Evolutionary conservation across 1,284 basidiomycete genomes (phyloP).

Genomic region (Phellinidium pouzarii): DNA sequence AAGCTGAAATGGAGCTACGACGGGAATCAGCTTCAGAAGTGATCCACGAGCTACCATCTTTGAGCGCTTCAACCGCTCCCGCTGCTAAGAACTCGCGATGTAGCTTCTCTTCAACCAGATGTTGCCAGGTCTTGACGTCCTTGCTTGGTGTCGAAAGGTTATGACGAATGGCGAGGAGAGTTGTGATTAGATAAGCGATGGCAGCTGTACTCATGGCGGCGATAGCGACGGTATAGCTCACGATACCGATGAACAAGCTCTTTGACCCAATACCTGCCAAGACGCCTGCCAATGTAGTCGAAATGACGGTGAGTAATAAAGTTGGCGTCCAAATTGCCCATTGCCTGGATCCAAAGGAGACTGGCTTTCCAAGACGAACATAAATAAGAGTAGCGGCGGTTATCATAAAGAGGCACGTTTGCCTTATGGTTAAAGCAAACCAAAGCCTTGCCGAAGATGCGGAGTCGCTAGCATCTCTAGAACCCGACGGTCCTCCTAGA

Average conservation of each 20-base stretch:
- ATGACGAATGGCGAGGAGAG: constrained; percentile 54
- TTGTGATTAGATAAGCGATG: constrained; percentile 50
- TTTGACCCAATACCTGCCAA: constrained; percentile 46
- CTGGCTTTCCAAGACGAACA: constrained; percentile 58
- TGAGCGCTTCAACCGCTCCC: constrained; percentile 60
- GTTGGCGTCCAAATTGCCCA: constrained; percentile 67
- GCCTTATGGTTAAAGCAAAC: constrained; percentile 55
- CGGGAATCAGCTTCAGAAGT: constrained; percentile 52
- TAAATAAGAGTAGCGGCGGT: constrained; percentile 56
- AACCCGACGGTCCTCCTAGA: constrained; percentile 37
- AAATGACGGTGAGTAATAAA: constrained; percentile 42
- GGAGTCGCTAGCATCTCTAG: constrained; percentile 39
- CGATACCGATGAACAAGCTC: constrained; percentile 53
- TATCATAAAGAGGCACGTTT: constrained; percentile 57
- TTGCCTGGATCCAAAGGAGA: constrained; percentile 56
- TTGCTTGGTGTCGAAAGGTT: constrained; percentile 50
- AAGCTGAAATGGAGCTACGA: constrained; percentile 52
- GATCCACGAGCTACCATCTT: constrained; percentile 69
- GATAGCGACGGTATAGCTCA: constrained; percentile 48
- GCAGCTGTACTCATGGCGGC: constrained; percentile 44
- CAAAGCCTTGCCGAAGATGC: constrained; percentile 51
- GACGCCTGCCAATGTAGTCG: constrained; percentile 51
- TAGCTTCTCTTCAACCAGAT: constrained; percentile 43
- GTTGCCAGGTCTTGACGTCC: constrained; percentile 49
- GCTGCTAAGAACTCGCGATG: constrained; percentile 54